Evolutionary conservation across 2,329 filamentous ascomycete genomes (phyloP).

Genomic region (Thelonectria blattea): DNA sequence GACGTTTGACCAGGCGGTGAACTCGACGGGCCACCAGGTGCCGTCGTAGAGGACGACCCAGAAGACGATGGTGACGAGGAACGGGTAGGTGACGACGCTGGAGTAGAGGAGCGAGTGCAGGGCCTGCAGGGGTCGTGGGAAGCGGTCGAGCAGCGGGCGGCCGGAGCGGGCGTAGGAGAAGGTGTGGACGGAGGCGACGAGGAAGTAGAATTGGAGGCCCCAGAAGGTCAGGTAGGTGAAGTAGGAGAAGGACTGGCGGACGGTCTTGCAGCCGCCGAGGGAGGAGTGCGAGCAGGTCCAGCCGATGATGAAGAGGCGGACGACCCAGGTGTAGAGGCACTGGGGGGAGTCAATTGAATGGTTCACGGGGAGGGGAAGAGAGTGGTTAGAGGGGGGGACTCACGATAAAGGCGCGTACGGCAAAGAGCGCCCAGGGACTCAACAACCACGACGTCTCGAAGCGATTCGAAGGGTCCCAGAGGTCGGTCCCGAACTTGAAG

Average conservation of each 20-base stretch:
- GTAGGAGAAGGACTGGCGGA: slow-evolving; percentile 72
- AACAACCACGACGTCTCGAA: slow-evolving; percentile 85
- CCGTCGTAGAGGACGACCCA: slow-evolving; percentile 66
- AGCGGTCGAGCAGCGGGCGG: slow-evolving; percentile 60
- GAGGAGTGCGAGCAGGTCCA: slow-evolving; percentile 63
- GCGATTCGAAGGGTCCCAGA: slow-evolving; percentile 65
- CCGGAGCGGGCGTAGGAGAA: slow-evolving; percentile 65
- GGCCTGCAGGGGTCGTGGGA: slow-evolving; percentile 67
- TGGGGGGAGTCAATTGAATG: slow-evolving; percentile 32
- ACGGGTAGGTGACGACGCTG: slow-evolving; percentile 66
- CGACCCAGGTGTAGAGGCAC: slow-evolving; percentile 72
- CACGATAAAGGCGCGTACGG: slow-evolving; percentile 61
- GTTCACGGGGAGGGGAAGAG: neutral
- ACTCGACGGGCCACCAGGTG: slow-evolving; percentile 58
- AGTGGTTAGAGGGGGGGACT: slow-evolving; percentile 34
- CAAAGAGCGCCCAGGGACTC: slow-evolving; percentile 67
- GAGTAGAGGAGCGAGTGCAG: slow-evolving; percentile 71
- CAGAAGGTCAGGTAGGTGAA: slow-evolving; percentile 86
- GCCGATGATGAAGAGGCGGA: slow-evolving; percentile 72
- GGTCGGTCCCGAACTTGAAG: slow-evolving; percentile 49
- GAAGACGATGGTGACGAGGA: slow-evolving; percentile 74
- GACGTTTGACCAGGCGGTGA: slow-evolving; percentile 68
- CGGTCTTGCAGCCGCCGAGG: slow-evolving; percentile 51
- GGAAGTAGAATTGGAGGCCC: slow-evolving; percentile 81
- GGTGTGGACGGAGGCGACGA: slow-evolving; percentile 71